These are phyloP conservation scores for Hygrophila difformis DNA, from an alignment of 257 asterid genomes.

Conservation along the genomic window DNA sequence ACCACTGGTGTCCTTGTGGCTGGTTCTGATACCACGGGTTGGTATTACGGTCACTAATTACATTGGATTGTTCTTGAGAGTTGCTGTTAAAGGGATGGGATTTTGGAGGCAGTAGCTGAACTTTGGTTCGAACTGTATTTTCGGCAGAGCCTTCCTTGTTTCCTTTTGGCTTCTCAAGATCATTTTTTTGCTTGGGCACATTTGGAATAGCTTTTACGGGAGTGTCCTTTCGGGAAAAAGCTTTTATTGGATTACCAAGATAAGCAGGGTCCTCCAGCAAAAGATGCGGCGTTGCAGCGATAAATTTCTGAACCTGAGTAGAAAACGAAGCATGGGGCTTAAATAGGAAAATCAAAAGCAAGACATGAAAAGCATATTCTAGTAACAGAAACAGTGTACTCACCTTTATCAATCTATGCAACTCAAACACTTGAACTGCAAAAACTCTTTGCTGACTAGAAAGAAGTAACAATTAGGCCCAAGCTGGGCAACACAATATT, in stretches of 20 bases:
- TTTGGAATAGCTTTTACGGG: constrained; percentile 29
- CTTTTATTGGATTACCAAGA: constrained; percentile 33
- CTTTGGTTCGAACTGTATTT: constrained; percentile 25
- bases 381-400: background rate
- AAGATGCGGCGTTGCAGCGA: constrained; percentile 55
- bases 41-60: too few species aligned
- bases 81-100: too few species aligned
- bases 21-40: too few species aligned
- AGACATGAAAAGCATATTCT: background rate
- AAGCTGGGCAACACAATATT: background rate
- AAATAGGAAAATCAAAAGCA: background rate
- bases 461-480: constrained; percentile 5
- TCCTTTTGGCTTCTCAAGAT: constrained; percentile 24
- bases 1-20: too few species aligned
- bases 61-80: too few species aligned
- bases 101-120: constrained; percentile 22
- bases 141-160: constrained; percentile 61
- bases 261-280: constrained; percentile 37
- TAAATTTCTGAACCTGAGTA: constrained; percentile 66
- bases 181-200: constrained; percentile 28
- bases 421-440: constrained; percentile 92
- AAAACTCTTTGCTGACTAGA: constrained; percentile 61
- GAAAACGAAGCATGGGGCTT: background rate
- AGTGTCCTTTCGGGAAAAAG: constrained; percentile 33
- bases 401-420: constrained; percentile 88